Conservation (phyloP, 1,139 yeast species). For the Scheffersomyces stambukii region DNA sequence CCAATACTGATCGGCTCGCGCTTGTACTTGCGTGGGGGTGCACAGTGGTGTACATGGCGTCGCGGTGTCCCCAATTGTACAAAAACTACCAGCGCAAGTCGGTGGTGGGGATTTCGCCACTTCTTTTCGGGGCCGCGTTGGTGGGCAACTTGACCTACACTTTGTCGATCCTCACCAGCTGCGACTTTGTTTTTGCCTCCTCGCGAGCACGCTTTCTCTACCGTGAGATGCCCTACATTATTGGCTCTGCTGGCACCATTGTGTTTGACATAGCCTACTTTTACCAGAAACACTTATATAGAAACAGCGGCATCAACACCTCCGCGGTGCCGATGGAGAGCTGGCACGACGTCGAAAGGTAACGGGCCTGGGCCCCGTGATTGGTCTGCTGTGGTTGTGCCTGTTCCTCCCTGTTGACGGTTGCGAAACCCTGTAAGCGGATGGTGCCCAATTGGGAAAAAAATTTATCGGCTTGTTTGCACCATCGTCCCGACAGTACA, state of each 20-base stretch:
- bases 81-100: constrained; percentile 74
- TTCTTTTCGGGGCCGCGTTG: constrained; percentile 74
- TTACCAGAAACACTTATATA: constrained; percentile 51
- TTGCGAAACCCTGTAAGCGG: too few species aligned
- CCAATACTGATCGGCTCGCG: constrained; percentile 34
- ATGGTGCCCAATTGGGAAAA: too few species aligned
- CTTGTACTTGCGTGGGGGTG: constrained; percentile 74
- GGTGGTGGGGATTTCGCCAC: constrained; percentile 79
- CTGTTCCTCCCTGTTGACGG: too few species aligned
- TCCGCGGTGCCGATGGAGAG: constrained; percentile 23
- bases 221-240: constrained; percentile 74
- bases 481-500: too few species aligned
- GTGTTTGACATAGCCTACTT: constrained; percentile 73
- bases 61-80: constrained; percentile 80
- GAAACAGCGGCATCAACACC: constrained; percentile 23
- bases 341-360: constrained; percentile 17
- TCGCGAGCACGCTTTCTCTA: constrained; percentile 47
- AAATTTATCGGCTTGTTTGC: too few species aligned
- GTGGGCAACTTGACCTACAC: constrained; percentile 81
- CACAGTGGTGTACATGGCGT: constrained; percentile 67
- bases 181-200: constrained; percentile 30
- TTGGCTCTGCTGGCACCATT: constrained; percentile 87
- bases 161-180: constrained; percentile 59
- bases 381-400: too few species aligned
- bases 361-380: too few species aligned